Percentiles rank a stretch among this genome's conserved stretches.
Conservation (phyloP, 495 filamentous ascomycete species). For the Clohesyomyces aquaticus region DNA sequence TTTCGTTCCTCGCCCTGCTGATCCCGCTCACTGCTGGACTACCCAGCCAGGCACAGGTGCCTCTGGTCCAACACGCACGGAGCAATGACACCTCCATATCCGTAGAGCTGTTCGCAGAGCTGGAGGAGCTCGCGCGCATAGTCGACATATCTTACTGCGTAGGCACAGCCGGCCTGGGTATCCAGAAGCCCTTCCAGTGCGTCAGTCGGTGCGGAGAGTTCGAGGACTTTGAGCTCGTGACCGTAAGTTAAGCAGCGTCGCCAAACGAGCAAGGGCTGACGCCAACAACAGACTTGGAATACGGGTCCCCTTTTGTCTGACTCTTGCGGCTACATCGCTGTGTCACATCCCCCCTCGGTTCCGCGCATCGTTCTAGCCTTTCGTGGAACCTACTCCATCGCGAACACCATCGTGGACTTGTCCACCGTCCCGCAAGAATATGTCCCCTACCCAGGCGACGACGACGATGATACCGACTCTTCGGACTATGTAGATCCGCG, state of each 20-base stretch:
- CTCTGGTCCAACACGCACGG: constrained; percentile 26
- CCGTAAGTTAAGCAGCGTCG: constrained; percentile 49
- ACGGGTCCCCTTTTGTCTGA: constrained; percentile 86
- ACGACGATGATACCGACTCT: constrained; percentile 48
- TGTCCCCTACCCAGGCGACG: constrained; percentile 73
- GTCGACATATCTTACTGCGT: constrained; percentile 97
- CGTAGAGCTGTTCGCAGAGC: constrained; percentile 68
- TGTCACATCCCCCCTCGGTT: constrained; percentile 67
- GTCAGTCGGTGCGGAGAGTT: constrained; percentile 83
- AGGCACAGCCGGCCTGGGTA: constrained; percentile 69
- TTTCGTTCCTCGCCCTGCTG: constrained; percentile 13
- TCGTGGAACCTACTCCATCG: constrained; percentile 88
- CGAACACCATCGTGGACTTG: constrained; percentile 87
- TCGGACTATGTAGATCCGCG: constrained; percentile 19
- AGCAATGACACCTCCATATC: constrained; percentile 57
- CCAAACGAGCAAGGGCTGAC: not conserved
- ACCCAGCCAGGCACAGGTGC: constrained; percentile 25
- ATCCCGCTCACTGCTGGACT: not conserved
- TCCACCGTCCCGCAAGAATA: constrained; percentile 88
- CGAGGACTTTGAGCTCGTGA: constrained; percentile 72
- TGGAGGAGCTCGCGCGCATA: constrained; percentile 83
- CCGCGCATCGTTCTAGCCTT: constrained; percentile 86
- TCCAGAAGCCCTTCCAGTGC: constrained; percentile 81
- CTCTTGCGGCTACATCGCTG: constrained; percentile 89
- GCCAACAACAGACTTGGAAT: constrained; percentile 70